Evolutionary conservation across 2,329 filamentous ascomycete genomes (phyloP), one percentile per base, ranked within the genome.

Genomic region (Alternaria hordeiaustralica): DNA sequence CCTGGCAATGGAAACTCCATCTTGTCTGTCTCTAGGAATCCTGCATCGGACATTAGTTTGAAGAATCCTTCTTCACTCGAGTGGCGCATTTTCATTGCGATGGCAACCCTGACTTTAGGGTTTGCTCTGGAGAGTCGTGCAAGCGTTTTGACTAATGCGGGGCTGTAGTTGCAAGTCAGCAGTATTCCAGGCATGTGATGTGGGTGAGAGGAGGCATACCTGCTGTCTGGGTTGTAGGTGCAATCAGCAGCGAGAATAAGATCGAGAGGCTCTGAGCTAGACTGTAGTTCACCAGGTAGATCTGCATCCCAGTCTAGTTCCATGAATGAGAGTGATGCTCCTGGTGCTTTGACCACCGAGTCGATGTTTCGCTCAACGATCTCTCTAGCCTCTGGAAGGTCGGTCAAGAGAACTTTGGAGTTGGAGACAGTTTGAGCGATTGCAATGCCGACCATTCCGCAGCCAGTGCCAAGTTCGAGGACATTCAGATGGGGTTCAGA

Each of bases 141-240:
- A 10, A 92, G 79, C 2, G 88, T 89, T 26, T 80, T 79, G 8
- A 92, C 89, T 41, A 92, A 80, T 23, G 87, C 84, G 3, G 88
- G 87, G 55, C 90, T 85, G 63, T 18, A 41, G 30, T 41, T 45
- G 18, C 6, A 44, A 10, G 49, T 53, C 13, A 53, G 49, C 36
- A 41, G 15, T 20, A 36, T 5, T 12, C 1, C 28, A 45, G 9
- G 26, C 26, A 50, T 18, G 13, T 28, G 18, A 5, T 23, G 13
- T n/a, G 28, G 11, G 25, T 15, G 28, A 47, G 11, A 21, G 30
- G 21, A 47, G 2, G 18, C 69, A 33, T 61, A 78, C 76, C 75
- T 78, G 71, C 87, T 90, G 70, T 91, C 89, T 15, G 86, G 82
- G 75, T 92, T 92, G 79, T 93, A 93, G 2, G 90, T 92, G 78